A percentile compares a stretch with the other conserved stretches of the same genome.
Evolutionary conservation across 352 stramenopile genomes (phyloP).

Genomic region (Saprolegnia parasitica): DNA sequence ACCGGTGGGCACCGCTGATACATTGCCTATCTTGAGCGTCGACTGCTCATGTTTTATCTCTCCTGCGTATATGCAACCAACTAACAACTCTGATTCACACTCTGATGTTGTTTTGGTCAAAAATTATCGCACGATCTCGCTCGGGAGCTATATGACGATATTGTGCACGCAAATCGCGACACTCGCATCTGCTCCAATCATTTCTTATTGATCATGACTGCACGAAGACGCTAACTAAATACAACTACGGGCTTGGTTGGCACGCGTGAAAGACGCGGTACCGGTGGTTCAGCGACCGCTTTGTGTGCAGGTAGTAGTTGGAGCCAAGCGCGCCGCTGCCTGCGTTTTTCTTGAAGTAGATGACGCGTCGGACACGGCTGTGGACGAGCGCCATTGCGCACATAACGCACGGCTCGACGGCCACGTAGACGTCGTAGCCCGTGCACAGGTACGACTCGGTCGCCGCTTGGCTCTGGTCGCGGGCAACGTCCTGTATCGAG

Average conservation of each 20-base stretch:
- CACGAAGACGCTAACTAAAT: not conserved
- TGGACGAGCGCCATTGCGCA: slow-evolving; percentile 88
- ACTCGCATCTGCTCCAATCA: not conserved
- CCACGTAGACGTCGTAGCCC: slow-evolving; percentile 82
- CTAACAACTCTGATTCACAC: no score
- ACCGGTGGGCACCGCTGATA: not conserved
- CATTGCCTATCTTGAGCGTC: not conserved
- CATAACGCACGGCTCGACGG: slow-evolving; percentile 82
- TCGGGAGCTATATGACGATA: no score
- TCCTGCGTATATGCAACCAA: no score
- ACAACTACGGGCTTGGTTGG: not conserved
- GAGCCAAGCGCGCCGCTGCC: slow-evolving; percentile 61
- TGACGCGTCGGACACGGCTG: slow-evolving; percentile 69
- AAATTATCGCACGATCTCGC: no score
- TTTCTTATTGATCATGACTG: no score
- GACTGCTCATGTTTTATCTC: not conserved
- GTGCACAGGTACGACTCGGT: slow-evolving; percentile 83
- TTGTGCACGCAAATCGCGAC: not conserved
- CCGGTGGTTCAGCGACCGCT: slow-evolving; percentile 84
- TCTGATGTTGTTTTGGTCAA: no score
- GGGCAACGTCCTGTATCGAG: slow-evolving; percentile 1
- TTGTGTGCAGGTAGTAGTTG: slow-evolving; percentile 63
- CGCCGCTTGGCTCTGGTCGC: not conserved
- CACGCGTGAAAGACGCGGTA: slow-evolving; percentile 75
- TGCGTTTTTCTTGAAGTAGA: slow-evolving; percentile 60